These are phyloP conservation scores for Coemansia sp. DNA, from an alignment of 192 early-diverging fungal species.

Conservation along the genomic window DNA sequence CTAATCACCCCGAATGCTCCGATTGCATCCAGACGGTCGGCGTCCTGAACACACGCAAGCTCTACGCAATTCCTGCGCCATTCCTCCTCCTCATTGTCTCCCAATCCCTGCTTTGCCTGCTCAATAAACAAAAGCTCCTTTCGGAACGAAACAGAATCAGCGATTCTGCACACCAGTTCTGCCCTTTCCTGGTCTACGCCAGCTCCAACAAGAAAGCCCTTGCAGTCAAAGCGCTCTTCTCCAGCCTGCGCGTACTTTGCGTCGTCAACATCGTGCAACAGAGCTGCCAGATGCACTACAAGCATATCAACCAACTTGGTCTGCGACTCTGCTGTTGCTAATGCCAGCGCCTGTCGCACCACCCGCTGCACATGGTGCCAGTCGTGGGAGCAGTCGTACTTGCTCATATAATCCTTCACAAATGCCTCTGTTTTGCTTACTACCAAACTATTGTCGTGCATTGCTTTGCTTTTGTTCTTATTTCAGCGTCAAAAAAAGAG, in stretches of 20 bases:
- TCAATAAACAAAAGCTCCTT: conserved; percentile 63
- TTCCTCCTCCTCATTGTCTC: conserved; percentile 28
- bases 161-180: conserved; percentile 56
- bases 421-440: conserved; percentile 52
- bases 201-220: conserved; percentile 54
- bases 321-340: conserved; percentile 38
- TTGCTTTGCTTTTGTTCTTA: not conserved
- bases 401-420: conserved; percentile 64
- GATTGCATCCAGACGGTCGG: conserved; percentile 71
- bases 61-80: conserved; percentile 63
- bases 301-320: conserved; percentile 53
- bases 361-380: conserved; percentile 70
- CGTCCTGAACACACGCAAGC: conserved; percentile 70
- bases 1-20: conserved; percentile 74
- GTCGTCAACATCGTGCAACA: conserved; percentile 71
- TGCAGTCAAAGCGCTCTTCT: conserved; percentile 46
- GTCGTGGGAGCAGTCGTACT: conserved; percentile 71
- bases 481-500: not conserved
- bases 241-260: conserved; percentile 61
- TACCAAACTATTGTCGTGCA: not conserved
- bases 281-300: conserved; percentile 64
- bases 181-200: conserved; percentile 52
- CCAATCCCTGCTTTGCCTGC: conserved; percentile 21
- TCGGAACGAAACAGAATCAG: conserved; percentile 64
- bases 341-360: conserved; percentile 52